Percentiles rank a stretch among this genome's conserved stretches.
phyloP scores from a whole-genome alignment of 73 alveolate species.

The Urostyla sp. region DNA sequence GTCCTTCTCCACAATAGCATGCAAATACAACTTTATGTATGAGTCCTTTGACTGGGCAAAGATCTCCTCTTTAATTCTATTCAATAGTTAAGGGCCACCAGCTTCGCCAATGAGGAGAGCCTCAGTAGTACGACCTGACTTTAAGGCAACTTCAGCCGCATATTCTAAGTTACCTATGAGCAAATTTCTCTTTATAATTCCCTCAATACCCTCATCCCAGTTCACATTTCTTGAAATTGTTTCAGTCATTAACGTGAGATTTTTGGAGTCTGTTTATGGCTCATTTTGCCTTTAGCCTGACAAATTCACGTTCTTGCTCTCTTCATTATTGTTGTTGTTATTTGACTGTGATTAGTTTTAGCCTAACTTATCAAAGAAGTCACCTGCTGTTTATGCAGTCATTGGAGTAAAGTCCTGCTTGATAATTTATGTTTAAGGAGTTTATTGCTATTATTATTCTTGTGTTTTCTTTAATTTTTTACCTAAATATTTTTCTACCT shows the following conservation, averaged over 20 bases:
- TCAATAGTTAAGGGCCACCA: constrained; percentile 86
- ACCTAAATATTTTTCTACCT: constrained; percentile 86
- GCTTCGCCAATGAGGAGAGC: constrained; percentile 92
- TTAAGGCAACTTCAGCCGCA: constrained; percentile 95
- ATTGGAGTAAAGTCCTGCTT: constrained; percentile 68
- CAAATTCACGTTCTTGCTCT: constrained; percentile 36
- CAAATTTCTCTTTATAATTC: constrained; percentile 90
- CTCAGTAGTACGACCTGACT: constrained; percentile 95
- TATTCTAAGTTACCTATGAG: constrained; percentile 96
- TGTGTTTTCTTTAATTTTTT: constrained; percentile 68
- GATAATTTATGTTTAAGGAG: constrained; percentile 19
- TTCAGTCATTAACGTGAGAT: constrained; percentile 77
- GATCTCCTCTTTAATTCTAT: constrained; percentile 87
- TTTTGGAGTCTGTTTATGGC: constrained; percentile 57
- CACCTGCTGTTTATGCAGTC: constrained; percentile 75
- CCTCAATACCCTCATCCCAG: constrained; percentile 98
- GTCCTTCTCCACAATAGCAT: constrained; percentile 86
- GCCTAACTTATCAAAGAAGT: constrained; percentile 78
- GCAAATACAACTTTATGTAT: constrained; percentile 87
- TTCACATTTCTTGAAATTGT: constrained; percentile 87
- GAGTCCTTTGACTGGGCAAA: constrained; percentile 89
- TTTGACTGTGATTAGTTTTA: constrained; percentile 28
- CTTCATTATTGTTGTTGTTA: constrained; percentile 52
- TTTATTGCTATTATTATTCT: constrained; percentile 26
- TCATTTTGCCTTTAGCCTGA: constrained; percentile 38